Evolutionary conservation across 179 eudicot genomes (phyloP).

Genomic region (Patellifolia procumbens): DNA sequence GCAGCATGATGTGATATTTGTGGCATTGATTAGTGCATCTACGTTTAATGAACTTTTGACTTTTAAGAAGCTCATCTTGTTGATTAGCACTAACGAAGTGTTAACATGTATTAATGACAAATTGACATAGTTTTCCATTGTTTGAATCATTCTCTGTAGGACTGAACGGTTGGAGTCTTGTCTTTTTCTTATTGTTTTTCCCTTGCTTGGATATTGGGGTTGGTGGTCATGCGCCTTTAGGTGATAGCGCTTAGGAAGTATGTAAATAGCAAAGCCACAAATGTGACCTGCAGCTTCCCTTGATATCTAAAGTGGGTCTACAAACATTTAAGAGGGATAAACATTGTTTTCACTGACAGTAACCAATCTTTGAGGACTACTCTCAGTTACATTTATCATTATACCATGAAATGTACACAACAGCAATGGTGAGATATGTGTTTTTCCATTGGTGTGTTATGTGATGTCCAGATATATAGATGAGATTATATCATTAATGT

Average conservation of each 20-base stretch:
- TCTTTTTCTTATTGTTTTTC: constrained; percentile 13
- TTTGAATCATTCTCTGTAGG: constrained; percentile 19
- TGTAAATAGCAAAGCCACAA: background rate
- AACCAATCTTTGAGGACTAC: background rate
- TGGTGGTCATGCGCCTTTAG: constrained; percentile 17
- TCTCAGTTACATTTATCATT: background rate
- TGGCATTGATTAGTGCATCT: constrained; percentile 14
- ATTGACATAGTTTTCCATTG: constrained; percentile 6
- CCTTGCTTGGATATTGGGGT: constrained; percentile 10
- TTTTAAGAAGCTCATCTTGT: constrained; percentile 22
- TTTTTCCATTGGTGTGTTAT: background rate
- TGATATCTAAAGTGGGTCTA: constrained; percentile 1
- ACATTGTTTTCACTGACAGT: background rate
- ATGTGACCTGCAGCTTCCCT: constrained; percentile 14
- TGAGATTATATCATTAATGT: background rate
- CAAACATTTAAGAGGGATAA: background rate
- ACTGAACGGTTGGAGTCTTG: constrained; percentile 19
- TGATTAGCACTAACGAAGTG: constrained; percentile 13
- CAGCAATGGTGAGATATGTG: background rate
- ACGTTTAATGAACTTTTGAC: constrained; percentile 22
- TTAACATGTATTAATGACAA: constrained; percentile 11
- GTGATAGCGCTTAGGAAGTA: constrained; percentile 12
- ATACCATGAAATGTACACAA: background rate
- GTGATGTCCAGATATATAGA: background rate
- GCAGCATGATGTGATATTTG: constrained; percentile 23